phyloP scores from a whole-genome alignment of 1,284 basidiomycete species.

The Malassezia yamatoensis region DNA sequence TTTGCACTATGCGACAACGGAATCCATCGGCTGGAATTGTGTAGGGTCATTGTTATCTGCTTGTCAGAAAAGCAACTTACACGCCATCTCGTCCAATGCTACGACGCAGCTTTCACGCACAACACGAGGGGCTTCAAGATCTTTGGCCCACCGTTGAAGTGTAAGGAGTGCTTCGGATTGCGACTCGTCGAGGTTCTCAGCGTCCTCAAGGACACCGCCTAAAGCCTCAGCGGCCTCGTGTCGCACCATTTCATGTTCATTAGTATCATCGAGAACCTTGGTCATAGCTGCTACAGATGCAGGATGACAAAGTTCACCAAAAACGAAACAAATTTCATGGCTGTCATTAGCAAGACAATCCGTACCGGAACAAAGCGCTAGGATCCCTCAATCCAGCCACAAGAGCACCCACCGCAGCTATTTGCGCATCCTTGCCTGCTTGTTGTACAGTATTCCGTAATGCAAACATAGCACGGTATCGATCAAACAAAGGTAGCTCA shows the following conservation, averaged over 20 bases:
- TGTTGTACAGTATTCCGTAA: constrained; percentile 55
- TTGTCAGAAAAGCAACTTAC: constrained; percentile 11
- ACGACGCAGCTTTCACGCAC: constrained; percentile 93
- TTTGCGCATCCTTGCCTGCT: constrained; percentile 26
- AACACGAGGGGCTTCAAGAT: constrained; percentile 70
- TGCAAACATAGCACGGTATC: constrained; percentile 97
- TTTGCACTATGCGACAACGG: not conserved
- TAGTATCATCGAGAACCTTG: constrained; percentile 60
- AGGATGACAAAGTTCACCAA: constrained; percentile 83
- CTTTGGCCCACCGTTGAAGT: constrained; percentile 71
- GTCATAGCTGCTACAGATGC: constrained; percentile 79
- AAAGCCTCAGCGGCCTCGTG: constrained; percentile 98
- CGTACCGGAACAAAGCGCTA: constrained; percentile 25
- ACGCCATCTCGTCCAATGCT: constrained; percentile 61
- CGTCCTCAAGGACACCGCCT: constrained; percentile 74
- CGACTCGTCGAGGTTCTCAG: constrained; percentile 42
- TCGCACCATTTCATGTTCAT: constrained; percentile 91
- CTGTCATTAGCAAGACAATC: not conserved
- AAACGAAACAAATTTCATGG: constrained; percentile 56
- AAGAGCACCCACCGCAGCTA: constrained; percentile 71
- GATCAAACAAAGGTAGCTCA: constrained; percentile 68
- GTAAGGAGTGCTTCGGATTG: constrained; percentile 60
- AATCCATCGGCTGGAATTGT: constrained; percentile 44
- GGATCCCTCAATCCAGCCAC: constrained; percentile 66
- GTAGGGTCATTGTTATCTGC: constrained; percentile 45